Evolutionary conservation across 176 grass and related monocot species (phyloP), one percentile per base, ranked within the genome.

Genomic region (Pontederia paniculata): DNA sequence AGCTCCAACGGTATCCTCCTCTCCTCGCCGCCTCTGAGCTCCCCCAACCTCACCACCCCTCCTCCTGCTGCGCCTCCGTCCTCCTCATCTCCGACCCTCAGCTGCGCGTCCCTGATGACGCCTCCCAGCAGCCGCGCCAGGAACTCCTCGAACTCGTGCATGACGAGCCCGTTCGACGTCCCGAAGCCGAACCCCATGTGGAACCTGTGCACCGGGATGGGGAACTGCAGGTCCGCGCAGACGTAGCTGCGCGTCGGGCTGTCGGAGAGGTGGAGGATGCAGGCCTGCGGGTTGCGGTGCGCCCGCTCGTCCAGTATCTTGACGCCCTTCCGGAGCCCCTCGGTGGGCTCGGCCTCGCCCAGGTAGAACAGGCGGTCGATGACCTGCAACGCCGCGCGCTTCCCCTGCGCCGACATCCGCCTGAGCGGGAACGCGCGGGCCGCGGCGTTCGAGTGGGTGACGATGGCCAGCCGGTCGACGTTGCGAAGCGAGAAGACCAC

Each of bases 81-180:
- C 93, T 7, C 87, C 93, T 77, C 77, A 56, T 77, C 83, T 6
- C 88, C 74, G 47, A 88, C 77, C 44, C 80, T 98, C 65, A 98
- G 71, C 45, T 79, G 87, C 48, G 81, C 69, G 41, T 87, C 87
- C 0, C 77, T 79, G 8, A 88, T 73, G 45, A 72, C 74, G 6
- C 93, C 93, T 9, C 87, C 93, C 9, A 98, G 75, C 69, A 98
- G 55, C 47, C 77, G 73, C 0, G 80, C 83, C 0, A 98, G 64
- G 42, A 91, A 80, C 17, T 88, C 87, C 74, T 98, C 83, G 9
- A 98, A 88, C 52, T 98, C 80, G 3, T 88, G 80, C 80, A 98
- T 98, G 22, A 84, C 77, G 21, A 91, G 81, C 57, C 77, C 84
- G 54, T 58, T 88, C 21, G 81, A 70, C 61, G 79, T 74, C n/a